Base-by-base conservation (phyloP, 2,329 filamentous ascomycete genomes). In the Colletotrichum cereale region DNA sequence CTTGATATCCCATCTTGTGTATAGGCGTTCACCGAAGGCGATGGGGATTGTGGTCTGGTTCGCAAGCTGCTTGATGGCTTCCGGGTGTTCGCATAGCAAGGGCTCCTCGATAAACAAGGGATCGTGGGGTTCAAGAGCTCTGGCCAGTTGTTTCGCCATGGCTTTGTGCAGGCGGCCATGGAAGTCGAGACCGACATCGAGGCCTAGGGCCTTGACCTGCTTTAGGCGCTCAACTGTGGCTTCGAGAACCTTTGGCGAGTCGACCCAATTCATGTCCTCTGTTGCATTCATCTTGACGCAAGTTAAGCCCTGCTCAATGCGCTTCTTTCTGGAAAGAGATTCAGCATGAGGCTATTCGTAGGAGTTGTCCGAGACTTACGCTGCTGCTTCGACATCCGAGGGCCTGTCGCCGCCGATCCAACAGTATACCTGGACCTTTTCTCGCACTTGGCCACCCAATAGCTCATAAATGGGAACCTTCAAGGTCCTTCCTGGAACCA, bases 241-340 rank as follows among this genome's bases (percentile, higher is more conserved):
- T 56, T 89, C 82, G 0, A 93, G 81, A 0, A 84, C 82, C 0
- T 84, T 81, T 2, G 91, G 91, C 14, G 88, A 88, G 78, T 93
- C 91, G 3, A 93, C 83, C 90, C 90, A 92, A 75, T 88, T 88
- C 10, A 92, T 77, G 74, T 92, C 90, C 77, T 90, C 90, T 2
- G 90, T 92, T 11, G 87, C 91, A 77, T 92, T 92, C 90, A 93
- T 92, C 78, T 92, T 93, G 65, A 92, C 85, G 12, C 86, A 83
- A 7, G 79, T 86, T 77, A 90, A 87, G 1, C 88, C 88, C 80
- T 90, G 88, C 18, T 80, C 82, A 73, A 86, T 84, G 11, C 89
- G 84, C 10, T 82, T 84, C 77, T 86, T 84, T 1, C 85, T 87
- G 67, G 40, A 56, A 12, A 14, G n/a, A 24, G 42, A 11, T 12